phyloP scores from a whole-genome alignment of 2,329 filamentous ascomycete genomes.

The Fusarium piperis region DNA sequence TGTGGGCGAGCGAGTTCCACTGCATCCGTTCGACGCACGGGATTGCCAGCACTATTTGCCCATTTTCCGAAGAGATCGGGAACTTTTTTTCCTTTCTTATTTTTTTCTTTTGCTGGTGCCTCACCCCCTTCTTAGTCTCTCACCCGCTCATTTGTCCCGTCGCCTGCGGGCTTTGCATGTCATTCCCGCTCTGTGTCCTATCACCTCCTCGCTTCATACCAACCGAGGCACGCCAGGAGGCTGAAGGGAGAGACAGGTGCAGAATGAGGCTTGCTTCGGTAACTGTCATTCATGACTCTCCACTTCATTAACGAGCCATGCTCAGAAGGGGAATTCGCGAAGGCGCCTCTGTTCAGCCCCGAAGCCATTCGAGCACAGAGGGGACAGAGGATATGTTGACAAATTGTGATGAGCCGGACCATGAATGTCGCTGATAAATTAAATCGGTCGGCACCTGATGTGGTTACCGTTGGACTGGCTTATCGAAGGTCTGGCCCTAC shows the following conservation, averaged over 20 bases:
- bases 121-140: neutral
- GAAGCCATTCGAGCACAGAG: neutral
- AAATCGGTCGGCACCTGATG: neutral
- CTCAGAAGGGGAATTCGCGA: slow-evolving; percentile 24
- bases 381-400: neutral
- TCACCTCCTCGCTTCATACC: neutral
- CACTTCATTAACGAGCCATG: neutral
- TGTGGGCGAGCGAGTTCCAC: slow-evolving; percentile 37
- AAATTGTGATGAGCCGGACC: neutral
- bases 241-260: slow-evolving; percentile 1
- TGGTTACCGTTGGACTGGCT: neutral
- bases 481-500: slow-evolving; percentile 1
- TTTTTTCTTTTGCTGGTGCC: neutral
- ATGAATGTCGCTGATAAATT: neutral
- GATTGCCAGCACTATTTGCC: slow-evolving; percentile 17
- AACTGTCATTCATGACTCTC: slow-evolving; percentile 19
- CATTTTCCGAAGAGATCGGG: slow-evolving; percentile 33
- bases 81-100: slow-evolving; percentile 11
- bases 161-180: slow-evolving; percentile 2
- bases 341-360: neutral
- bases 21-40: slow-evolving; percentile 30
- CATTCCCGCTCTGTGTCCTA: neutral
- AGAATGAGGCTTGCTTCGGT: slow-evolving; percentile 19
- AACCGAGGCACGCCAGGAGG: slow-evolving; percentile 11
- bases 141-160: neutral